Conservation (phyloP, 2,329 filamentous ascomycete species). For the Onygenales sp. region DNA sequence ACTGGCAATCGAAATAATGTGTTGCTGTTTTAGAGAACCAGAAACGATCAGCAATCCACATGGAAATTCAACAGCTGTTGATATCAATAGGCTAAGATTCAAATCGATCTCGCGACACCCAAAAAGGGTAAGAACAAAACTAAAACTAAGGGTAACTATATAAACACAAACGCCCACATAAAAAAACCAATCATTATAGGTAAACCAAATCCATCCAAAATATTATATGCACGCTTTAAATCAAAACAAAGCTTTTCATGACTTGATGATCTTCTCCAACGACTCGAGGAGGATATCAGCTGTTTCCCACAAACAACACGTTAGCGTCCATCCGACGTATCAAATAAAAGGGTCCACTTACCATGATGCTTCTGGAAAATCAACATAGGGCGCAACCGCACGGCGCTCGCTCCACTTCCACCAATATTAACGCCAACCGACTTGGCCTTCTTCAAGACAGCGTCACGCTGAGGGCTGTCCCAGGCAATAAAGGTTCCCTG, state of each 20-base stretch:
- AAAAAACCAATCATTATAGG: neutral
- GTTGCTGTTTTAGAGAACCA: too few species aligned
- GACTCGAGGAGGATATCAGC: slow-evolving; percentile 70
- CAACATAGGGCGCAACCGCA: slow-evolving; percentile 79
- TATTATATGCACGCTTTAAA: neutral
- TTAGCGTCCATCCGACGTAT: neutral
- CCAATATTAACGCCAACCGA: slow-evolving; percentile 76
- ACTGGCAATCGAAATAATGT: too few species aligned
- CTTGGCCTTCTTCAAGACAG: slow-evolving; percentile 72
- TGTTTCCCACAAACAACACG: slow-evolving; percentile 10
- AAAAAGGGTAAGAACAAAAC: too few species aligned
- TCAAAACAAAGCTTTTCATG: slow-evolving; percentile 15
- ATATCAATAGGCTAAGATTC: too few species aligned
- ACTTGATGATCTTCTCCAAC: slow-evolving; percentile 62
- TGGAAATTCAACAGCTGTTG: too few species aligned
- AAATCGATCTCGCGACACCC: too few species aligned
- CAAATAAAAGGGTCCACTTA: slow-evolving; percentile 18
- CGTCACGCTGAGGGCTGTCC: slow-evolving; percentile 71
- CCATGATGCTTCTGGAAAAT: slow-evolving; percentile 86
- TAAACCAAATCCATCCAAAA: too few species aligned
- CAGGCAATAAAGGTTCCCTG: slow-evolving; percentile 91
- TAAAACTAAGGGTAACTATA: too few species aligned
- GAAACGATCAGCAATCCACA: too few species aligned
- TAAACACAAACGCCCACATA: neutral
- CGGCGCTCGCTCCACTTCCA: slow-evolving; percentile 64